phyloP scores from a whole-genome alignment of 768 basidiomycete species.

The Amanita muscaria region DNA sequence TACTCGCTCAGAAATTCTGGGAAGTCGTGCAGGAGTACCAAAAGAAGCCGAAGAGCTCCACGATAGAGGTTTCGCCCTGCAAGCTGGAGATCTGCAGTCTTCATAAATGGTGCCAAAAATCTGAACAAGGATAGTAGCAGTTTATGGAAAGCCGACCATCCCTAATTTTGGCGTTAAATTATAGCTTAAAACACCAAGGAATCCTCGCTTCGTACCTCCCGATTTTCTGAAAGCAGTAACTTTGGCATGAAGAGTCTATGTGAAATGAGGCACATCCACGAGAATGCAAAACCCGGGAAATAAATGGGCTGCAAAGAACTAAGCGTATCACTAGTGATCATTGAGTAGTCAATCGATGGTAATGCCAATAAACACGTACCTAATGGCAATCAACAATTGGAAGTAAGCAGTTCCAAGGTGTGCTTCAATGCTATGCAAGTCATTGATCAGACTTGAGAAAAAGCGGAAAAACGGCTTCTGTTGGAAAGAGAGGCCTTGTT shows the following conservation, averaged over 20 bases:
- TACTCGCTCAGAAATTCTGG: conserved; percentile 97
- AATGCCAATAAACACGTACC: conserved; percentile 37
- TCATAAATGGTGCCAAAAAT: conserved; percentile 88
- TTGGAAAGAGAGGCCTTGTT: conserved; percentile 84
- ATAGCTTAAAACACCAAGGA: conserved; percentile 3
- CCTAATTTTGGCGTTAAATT: conserved; percentile 32
- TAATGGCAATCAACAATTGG: conserved; percentile 78
- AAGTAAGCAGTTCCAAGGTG: conserved; percentile 86
- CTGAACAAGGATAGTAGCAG: conserved; percentile 89
- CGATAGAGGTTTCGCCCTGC: conserved; percentile 85
- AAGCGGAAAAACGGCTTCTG: conserved; percentile 98
- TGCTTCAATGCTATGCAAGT: conserved; percentile 78
- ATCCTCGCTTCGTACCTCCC: conserved; percentile 48
- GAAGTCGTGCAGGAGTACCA: conserved; percentile 97
- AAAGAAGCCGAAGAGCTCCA: conserved; percentile 80
- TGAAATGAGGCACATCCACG: conserved; percentile 94
- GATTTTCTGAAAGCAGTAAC: conserved; percentile 75
- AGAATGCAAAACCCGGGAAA: conserved; percentile 97
- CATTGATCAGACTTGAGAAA: conserved; percentile 93
- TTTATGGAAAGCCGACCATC: conserved; percentile 96
- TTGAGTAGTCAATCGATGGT: conserved; percentile 9
- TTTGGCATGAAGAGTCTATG: conserved; percentile 98
- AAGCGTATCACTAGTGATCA: conserved; percentile 67
- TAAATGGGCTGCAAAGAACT: conserved; percentile 93
- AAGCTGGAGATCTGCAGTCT: conserved; percentile 67